Percentiles rank a stretch among this genome's conserved stretches.
Conservation (phyloP, 2,329 filamentous ascomycete species). For the Parafenestella ontariensis region DNA sequence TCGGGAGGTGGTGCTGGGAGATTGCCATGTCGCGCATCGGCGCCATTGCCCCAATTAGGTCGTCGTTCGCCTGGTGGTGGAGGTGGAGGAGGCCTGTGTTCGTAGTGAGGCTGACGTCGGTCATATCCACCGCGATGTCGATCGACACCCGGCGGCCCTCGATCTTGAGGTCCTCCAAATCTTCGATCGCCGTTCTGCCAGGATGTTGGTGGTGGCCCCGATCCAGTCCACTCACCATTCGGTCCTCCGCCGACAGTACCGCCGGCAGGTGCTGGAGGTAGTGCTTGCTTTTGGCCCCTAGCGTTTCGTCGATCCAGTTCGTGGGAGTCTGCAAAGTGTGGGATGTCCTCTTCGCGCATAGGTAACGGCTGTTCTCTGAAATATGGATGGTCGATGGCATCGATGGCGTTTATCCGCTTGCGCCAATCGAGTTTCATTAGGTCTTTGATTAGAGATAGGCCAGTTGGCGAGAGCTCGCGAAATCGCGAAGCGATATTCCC, state of each 20-base stretch:
- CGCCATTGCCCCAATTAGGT: constrained; percentile 43
- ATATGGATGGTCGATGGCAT: constrained; percentile 91
- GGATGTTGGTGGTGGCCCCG: constrained; percentile 43
- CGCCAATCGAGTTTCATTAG: constrained; percentile 89
- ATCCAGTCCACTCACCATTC: constrained; percentile 65
- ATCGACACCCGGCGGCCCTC: constrained; percentile 50
- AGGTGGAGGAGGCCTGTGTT: constrained; percentile 41
- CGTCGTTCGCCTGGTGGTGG: constrained; percentile 44
- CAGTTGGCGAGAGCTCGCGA: constrained; percentile 73
- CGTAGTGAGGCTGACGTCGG: constrained; percentile 36
- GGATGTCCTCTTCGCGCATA: constrained; percentile 84
- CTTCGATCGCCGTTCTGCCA: constrained; percentile 47
- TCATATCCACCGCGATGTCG: constrained; percentile 40
- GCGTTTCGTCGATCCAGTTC: constrained; percentile 94
- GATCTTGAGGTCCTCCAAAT: constrained; percentile 45
- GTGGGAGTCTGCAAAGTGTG: constrained; percentile 90
- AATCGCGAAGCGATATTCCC: constrained; percentile 78
- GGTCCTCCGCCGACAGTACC: constrained; percentile 81
- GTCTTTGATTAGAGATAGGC: constrained; percentile 80
- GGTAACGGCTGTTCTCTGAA: constrained; percentile 82
- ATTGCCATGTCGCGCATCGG: constrained; percentile 27
- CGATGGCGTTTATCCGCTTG: constrained; percentile 87
- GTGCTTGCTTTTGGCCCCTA: constrained; percentile 80
- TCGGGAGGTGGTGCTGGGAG: constrained; percentile 48
- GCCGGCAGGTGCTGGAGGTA: constrained; percentile 90